A percentile compares a stretch with the other conserved stretches of the same genome.
Conservation (phyloP, 495 filamentous ascomycete genomes). For the Extremus antarcticus region DNA sequence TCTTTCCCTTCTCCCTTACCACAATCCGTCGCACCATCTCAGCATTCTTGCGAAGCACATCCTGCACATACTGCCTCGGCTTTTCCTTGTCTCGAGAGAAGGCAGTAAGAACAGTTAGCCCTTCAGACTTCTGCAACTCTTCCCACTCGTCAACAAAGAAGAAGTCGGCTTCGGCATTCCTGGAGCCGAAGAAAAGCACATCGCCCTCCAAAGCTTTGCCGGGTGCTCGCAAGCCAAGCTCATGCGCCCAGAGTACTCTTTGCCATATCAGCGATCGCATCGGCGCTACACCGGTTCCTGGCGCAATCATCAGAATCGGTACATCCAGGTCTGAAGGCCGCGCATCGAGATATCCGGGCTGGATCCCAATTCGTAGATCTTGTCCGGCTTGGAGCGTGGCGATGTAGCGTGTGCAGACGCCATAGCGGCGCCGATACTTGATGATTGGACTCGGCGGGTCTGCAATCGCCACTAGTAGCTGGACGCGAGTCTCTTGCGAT, state of each 20-base stretch:
- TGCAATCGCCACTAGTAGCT: conserved; percentile 81
- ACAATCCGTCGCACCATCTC: conserved; percentile 48
- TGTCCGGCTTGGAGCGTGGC: conserved; percentile 49
- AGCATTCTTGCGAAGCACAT: conserved; percentile 56
- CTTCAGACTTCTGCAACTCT: conserved; percentile 24
- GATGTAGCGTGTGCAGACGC: conserved; percentile 83
- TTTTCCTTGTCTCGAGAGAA: conserved; percentile 67
- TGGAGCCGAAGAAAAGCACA: conserved; percentile 67
- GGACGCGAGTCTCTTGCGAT: conserved; percentile 41
- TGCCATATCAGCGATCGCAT: conserved; percentile 73
- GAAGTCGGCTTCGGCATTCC: conserved; percentile 62
- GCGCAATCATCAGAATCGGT: conserved; percentile 70
- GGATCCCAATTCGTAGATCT: conserved; percentile 46
- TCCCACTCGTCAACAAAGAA: conserved; percentile 73
- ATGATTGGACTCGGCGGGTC: conserved; percentile 19
- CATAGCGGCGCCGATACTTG: conserved; percentile 78
- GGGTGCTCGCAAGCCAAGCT: conserved; percentile 2
- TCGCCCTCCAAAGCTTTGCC: conserved; percentile 22
- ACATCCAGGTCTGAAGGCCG: conserved; percentile 31
- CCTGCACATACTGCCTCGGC: conserved; percentile 82
- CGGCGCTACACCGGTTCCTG: conserved; percentile 86
- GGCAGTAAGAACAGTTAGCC: conserved; percentile 55
- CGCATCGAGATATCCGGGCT: conserved; percentile 46
- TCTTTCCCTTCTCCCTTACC: conserved; percentile 39
- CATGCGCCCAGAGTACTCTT: conserved; percentile 35